phyloP scores from a whole-genome alignment of 345 rosid species.

The Corymbia maculata region DNA sequence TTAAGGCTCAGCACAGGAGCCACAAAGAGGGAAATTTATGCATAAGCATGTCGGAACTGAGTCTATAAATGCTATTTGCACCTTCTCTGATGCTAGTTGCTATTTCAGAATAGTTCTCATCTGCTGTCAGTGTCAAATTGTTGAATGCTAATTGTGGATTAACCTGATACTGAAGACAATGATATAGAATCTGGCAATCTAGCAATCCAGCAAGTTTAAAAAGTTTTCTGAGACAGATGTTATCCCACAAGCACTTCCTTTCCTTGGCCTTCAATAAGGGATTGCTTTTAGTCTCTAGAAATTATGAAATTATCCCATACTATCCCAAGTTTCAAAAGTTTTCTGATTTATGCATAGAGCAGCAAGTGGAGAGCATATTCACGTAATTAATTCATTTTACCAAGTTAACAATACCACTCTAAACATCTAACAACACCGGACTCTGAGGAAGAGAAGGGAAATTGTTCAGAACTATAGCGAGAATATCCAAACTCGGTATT shows the following conservation, averaged over 20 bases:
- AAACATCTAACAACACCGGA: neutral
- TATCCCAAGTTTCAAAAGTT: neutral
- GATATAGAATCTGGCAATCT: neutral
- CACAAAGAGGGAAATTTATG: neutral
- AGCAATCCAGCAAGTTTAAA: too few relatives aligned
- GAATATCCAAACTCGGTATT: neutral
- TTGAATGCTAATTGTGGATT: slow-evolving; percentile 27
- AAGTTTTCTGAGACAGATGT: neutral
- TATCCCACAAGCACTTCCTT: neutral
- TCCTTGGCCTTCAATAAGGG: neutral
- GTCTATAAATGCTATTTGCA: neutral
- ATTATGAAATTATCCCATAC: neutral
- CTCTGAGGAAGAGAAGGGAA: neutral
- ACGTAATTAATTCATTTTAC: neutral
- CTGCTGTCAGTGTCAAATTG: neutral
- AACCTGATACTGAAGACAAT: neutral
- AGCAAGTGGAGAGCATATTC: neutral
- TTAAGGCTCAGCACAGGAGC: neutral
- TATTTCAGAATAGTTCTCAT: neutral
- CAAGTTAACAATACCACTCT: neutral
- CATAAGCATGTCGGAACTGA: neutral
- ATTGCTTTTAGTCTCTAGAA: neutral
- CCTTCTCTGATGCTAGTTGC: neutral
- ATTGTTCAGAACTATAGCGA: neutral
- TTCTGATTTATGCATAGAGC: neutral